These are phyloP conservation scores for Acacia melanoxylon DNA, from an alignment of 306 rosid genomes.

Conservation along the genomic window DNA sequence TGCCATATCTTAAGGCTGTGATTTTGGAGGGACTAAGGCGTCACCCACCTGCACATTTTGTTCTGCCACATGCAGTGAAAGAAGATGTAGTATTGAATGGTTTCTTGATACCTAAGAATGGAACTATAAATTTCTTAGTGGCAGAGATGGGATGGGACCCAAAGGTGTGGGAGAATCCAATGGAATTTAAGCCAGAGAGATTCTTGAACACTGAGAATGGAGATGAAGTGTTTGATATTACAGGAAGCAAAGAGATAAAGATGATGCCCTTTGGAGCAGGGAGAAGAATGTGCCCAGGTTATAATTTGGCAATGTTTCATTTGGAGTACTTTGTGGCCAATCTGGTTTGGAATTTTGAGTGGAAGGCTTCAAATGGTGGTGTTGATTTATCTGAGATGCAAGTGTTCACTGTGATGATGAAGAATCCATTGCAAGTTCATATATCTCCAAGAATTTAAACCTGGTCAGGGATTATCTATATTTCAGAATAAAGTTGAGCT, in stretches of 20 bases:
- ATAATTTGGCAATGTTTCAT: not conserved
- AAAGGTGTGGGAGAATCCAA: constrained; percentile 11
- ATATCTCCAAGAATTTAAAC: not conserved
- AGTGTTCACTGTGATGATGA: not conserved
- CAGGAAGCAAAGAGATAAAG: constrained; percentile 3
- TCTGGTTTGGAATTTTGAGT: not conserved
- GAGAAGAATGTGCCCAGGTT: not conserved
- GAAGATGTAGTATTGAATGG: not conserved
- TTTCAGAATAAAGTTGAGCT: not conserved
- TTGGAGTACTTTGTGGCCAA: constrained; percentile 1
- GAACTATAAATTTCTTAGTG: not conserved
- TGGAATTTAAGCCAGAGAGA: constrained; percentile 10
- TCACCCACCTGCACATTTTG: not conserved
- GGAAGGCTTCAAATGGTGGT: not conserved
- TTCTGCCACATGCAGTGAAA: not conserved
- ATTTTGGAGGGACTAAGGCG: constrained; percentile 7
- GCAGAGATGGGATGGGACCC: constrained; percentile 16
- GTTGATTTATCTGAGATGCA: not conserved
- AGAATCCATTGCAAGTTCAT: not conserved
- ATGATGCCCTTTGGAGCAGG: constrained; percentile 9
- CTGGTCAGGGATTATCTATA: not conserved
- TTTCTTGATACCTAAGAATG: not conserved
- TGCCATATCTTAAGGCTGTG: not conserved
- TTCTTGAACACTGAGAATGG: not conserved
- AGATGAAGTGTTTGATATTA: not conserved